Base-by-base conservation (phyloP, 352 stramenopile genomes). In the Globisporangium lucens region DNA sequence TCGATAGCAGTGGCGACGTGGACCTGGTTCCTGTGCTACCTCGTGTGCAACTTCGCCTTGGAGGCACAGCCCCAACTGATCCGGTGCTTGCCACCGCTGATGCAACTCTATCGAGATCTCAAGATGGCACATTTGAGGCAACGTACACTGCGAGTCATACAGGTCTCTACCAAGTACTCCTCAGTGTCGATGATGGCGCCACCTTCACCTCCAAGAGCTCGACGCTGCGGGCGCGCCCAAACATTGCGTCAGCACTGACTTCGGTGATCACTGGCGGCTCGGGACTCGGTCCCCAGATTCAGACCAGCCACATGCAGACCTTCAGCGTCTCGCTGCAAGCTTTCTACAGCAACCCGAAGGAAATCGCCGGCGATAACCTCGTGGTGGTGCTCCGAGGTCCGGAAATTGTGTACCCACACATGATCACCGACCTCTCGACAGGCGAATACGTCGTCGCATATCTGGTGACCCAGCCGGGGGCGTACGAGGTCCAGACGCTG, bases 401-500 rank as follows among this genome's bases (percentile, higher is more conserved):
- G 7, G 70, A 74, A 12, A 68, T 59, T 35, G 71, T 79, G n/a
- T 60, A 63, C 4, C 58, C 56, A 9, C 67, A 58, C 3, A 74
- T 59, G 6, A 64, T 88, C 20, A 70, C 68, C 2, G 74, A 88
- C 53, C 59, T 81, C 36, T 36, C 30, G 7, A 83, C 82, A 6
- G 78, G 79, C 3, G 67, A 76, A 13, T 89, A 89, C 59, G 46
- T 73, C 27, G 76, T 85, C 20, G 69, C 62, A 8, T 88, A 87
- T 41, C 41, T 61, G 17, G 68, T 75, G 20, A 61, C 63, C 8
- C 61, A 75, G 27, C 63, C 72, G 30, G 77, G 80, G 0, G 9
- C 67, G 2, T 89, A 87, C 63, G 74, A 90, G 57, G 76, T 85
- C 43, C 69, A 89, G 62, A 85, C 72, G 7, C 29, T 70, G 35